These are phyloP conservation scores for Ophiostoma tasmaniense DNA, from an alignment of 2,329 filamentous ascomycete species.

Conservation along the genomic window DNA sequence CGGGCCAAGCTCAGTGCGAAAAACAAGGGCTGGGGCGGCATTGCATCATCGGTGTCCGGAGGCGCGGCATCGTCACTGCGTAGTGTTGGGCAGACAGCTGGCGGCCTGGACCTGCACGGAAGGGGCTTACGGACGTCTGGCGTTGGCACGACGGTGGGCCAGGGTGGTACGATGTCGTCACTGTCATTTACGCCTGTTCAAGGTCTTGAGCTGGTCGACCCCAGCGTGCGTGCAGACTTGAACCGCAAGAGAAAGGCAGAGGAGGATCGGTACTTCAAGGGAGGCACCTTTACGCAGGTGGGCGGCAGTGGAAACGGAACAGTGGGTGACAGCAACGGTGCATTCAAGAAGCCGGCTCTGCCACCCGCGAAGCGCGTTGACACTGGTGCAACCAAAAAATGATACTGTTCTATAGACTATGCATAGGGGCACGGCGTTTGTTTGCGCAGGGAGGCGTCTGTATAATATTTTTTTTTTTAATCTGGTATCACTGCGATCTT, in stretches of 20 bases:
- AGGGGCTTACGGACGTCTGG: slow-evolving; percentile 75
- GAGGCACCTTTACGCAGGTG: slow-evolving; percentile 91
- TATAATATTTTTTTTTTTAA: neutral
- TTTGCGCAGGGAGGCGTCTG: neutral
- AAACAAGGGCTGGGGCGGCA: slow-evolving; percentile 85
- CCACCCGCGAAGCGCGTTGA: slow-evolving; percentile 67
- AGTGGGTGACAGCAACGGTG: slow-evolving; percentile 36
- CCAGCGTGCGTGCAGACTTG: slow-evolving; percentile 80
- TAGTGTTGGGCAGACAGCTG: slow-evolving; percentile 60
- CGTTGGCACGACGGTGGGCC: slow-evolving; percentile 62
- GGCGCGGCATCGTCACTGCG: slow-evolving; percentile 73
- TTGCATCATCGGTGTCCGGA: slow-evolving; percentile 40
- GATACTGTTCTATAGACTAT: neutral
- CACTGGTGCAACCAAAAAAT: slow-evolving; percentile 48
- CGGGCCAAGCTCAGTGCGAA: slow-evolving; percentile 89
- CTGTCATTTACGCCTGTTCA: slow-evolving; percentile 93
- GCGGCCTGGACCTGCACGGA: slow-evolving; percentile 61
- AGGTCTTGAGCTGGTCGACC: slow-evolving; percentile 89
- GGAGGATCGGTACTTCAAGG: slow-evolving; percentile 93
- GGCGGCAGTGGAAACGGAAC: slow-evolving; percentile 41
- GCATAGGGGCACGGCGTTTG: neutral
- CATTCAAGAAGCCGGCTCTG: slow-evolving; percentile 75
- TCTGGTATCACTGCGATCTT: no score
- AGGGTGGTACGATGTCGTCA: slow-evolving; percentile 70
- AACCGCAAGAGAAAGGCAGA: slow-evolving; percentile 87